Evolutionary conservation across 208 protist species (phyloP).

Genomic region (Trypanosoma mega): DNA sequence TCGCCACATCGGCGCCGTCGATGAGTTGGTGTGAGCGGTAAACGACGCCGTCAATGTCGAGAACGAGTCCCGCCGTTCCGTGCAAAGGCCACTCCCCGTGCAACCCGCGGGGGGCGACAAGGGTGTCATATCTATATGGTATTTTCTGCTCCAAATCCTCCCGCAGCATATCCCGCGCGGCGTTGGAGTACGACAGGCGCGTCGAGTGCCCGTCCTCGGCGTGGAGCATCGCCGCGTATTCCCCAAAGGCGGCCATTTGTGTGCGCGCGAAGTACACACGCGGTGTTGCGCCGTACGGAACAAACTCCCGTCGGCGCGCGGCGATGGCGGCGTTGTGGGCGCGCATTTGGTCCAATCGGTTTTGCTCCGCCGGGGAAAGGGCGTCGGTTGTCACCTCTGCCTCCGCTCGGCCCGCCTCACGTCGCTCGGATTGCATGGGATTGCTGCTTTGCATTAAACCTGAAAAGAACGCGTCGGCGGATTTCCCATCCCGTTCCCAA

Average conservation of each 20-base stretch:
- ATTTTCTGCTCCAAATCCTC: slow-evolving; percentile 68
- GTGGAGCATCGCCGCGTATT: slow-evolving; percentile 47
- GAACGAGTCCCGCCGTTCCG: slow-evolving; percentile 70
- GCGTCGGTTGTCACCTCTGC: slow-evolving; percentile 29
- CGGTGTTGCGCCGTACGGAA: slow-evolving; percentile 76
- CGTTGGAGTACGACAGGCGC: slow-evolving; percentile 37
- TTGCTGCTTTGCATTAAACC: slow-evolving; percentile 70
- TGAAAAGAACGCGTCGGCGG: slow-evolving; percentile 76
- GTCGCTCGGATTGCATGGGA: slow-evolving; percentile 46
- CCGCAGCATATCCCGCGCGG: slow-evolving; percentile 39
- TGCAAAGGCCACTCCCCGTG: slow-evolving; percentile 66
- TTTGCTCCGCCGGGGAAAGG: slow-evolving; percentile 40
- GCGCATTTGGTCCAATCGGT: slow-evolving; percentile 47
- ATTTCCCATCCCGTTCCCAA: slow-evolving; percentile 82
- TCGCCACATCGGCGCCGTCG: slow-evolving; percentile 61
- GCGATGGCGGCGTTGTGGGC: slow-evolving; percentile 43
- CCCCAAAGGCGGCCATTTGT: slow-evolving; percentile 78
- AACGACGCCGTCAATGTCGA: slow-evolving; percentile 87
- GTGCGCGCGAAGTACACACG: slow-evolving; percentile 54
- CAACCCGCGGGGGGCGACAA: slow-evolving; percentile 22
- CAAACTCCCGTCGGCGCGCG: slow-evolving; percentile 52
- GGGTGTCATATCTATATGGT: slow-evolving; percentile 68
- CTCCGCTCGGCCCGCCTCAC: slow-evolving; percentile 31
- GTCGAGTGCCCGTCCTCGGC: not conserved
- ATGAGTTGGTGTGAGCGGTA: slow-evolving; percentile 65